Base-by-base conservation (phyloP, 169 alveolate genomes). In the Hammondia hammondi region DNA sequence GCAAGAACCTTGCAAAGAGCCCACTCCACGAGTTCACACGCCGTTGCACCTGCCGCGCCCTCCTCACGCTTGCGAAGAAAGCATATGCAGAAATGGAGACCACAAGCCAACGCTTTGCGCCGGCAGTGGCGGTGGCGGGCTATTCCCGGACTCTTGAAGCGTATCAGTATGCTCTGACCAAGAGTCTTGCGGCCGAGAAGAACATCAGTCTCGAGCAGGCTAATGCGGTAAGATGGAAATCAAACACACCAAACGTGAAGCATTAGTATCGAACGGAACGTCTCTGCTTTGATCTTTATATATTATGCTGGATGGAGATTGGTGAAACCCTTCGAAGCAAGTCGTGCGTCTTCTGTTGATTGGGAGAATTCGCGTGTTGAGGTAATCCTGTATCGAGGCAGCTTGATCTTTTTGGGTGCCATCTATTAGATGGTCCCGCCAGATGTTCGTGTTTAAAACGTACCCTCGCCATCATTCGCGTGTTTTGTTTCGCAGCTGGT, bases 141-240 rank as follows among this genome's bases (percentile, higher is more conserved):
- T 82, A 82, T 35, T 24, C 90, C 43, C 71, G 43, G 67, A 37
- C 57, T 14, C 70, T 82, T 17, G 90, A 82, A 35, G 43, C 12
- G n/a, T 82, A 43, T 45, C 90, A 46, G 29, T 52, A 82, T 39
- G 35, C 37, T 10, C 90, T 82, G 14, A 82, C 35, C 57, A 82
- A 82, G 90, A 46, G 71, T 43, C 57, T 82, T 82, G 90, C 90
- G 24, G 70, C 90, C 10, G 90, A 82, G 35, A 82, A 82, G 71
- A 82, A 82, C 70, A 21, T 82, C 39, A 82, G 39, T 14, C 32
- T 82, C 43, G 90, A 82, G 71, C 90, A 82, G 43, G 57, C 90
- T 19, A 43, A 14, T 21, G 90, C 43, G 90, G 90, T 82, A n/a
- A 52, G 90, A 46, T 6, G 48, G 10, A 67, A 67, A 27, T 4